phyloP scores from a whole-genome alignment of 306 rosid genomes.

The Hippophae rhamnoides region DNA sequence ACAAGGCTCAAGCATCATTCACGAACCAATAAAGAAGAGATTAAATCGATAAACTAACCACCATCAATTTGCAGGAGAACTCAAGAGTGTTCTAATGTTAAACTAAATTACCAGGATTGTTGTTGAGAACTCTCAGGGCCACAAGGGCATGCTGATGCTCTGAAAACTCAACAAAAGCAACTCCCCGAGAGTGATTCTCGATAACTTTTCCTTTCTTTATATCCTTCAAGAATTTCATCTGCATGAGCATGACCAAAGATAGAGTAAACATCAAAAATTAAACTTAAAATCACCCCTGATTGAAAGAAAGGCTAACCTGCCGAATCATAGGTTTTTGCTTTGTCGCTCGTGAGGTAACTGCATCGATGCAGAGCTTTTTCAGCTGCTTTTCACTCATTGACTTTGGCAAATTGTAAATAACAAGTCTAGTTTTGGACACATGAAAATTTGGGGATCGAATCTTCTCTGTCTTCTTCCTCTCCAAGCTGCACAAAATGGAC shows the following conservation, averaged over 20 bases:
- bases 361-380: conserved; percentile 72
- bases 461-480: conserved; percentile 60
- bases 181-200: conserved; percentile 70
- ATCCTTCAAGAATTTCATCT: conserved; percentile 80
- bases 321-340: conserved; percentile 78
- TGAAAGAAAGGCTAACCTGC: conserved; percentile 52
- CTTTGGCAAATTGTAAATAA: conserved; percentile 75
- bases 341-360: conserved; percentile 78
- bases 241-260: conserved; percentile 14
- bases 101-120: conserved; percentile 71
- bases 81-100: neutral
- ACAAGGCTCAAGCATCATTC: too few relatives aligned
- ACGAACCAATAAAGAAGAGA: too few relatives aligned
- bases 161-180: conserved; percentile 83
- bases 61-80: neutral
- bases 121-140: conserved; percentile 87
- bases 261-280: neutral
- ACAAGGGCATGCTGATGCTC: conserved; percentile 98
- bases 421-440: conserved; percentile 72
- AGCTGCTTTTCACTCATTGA: conserved; percentile 74
- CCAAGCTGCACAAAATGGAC: conserved; percentile 38
- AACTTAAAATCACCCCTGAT: neutral
- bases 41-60: neutral
- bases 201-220: conserved; percentile 61
- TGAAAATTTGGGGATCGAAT: conserved; percentile 96